Percentiles rank a stretch among this genome's conserved stretches.
Evolutionary conservation across 2,329 filamentous ascomycete genomes (phyloP).

Genomic region (Penicillium griseofulvum): DNA sequence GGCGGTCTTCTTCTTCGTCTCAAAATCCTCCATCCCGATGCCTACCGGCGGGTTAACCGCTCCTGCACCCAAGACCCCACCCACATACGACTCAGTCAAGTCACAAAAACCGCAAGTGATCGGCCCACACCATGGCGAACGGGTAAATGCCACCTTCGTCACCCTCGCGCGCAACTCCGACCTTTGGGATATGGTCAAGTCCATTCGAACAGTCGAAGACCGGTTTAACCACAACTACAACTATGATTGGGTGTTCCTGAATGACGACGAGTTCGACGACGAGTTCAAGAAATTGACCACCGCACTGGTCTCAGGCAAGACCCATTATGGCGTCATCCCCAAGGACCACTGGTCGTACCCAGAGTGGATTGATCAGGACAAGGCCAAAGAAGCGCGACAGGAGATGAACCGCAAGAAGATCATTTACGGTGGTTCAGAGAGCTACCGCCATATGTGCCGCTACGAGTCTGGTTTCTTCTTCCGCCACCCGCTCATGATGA

Average conservation of each 20-base stretch:
- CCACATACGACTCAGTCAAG: constrained; percentile 24
- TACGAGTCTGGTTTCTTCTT: constrained; percentile 99
- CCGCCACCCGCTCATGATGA: constrained; percentile 85
- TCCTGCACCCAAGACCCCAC: constrained; percentile 8
- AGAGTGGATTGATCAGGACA: constrained; percentile 91
- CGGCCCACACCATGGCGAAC: constrained; percentile 60
- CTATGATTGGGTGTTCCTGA: constrained; percentile 99
- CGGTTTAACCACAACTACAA: constrained; percentile 95
- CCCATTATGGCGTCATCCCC: constrained; percentile 85
- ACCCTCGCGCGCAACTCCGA: constrained; percentile 91
- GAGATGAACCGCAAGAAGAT: constrained; percentile 94
- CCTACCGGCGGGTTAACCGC: constrained; percentile 24
- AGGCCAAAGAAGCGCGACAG: constrained; percentile 83
- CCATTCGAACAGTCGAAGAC: constrained; percentile 94
- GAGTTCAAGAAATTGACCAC: constrained; percentile 90
- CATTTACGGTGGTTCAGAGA: constrained; percentile 95
- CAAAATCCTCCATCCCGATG: constrained; percentile 55
- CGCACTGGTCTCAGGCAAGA: constrained; percentile 86
- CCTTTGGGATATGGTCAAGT: constrained; percentile 93
- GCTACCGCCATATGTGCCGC: constrained; percentile 98
- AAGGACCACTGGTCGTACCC: constrained; percentile 97
- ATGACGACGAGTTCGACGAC: constrained; percentile 90
- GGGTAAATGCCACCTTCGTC: constrained; percentile 97
- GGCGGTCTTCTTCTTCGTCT: constrained; percentile 78
- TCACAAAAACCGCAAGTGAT: constrained; percentile 25